phyloP scores from a whole-genome alignment of 129 eudicot species.

The Helianthus tuberosus region DNA sequence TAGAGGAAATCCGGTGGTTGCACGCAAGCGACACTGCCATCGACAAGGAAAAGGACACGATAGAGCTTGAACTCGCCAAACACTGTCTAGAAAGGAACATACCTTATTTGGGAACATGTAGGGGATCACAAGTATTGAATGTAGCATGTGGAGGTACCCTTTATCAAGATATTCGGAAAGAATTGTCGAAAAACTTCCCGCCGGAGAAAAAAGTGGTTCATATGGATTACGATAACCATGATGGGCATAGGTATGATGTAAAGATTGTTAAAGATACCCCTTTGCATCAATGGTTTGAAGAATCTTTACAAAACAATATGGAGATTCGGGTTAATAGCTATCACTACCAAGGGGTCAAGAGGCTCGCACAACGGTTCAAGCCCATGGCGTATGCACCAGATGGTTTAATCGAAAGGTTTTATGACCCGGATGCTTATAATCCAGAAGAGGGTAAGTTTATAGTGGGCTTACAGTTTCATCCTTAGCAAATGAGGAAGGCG shows the following conservation, averaged over 20 bases:
- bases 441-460: constrained; percentile 96
- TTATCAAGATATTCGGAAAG: constrained; percentile 79
- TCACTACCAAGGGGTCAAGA: constrained; percentile 97
- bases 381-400: constrained; percentile 92
- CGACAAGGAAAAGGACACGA: constrained; percentile 87
- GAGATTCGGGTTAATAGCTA: constrained; percentile 80
- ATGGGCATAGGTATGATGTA: constrained; percentile 81
- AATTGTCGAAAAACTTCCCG: constrained; percentile 36
- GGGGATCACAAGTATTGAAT: constrained; percentile 88
- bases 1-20: constrained; percentile 60
- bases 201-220: constrained; percentile 53
- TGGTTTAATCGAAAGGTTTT: constrained; percentile 87
- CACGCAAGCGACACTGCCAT: constrained; percentile 86
- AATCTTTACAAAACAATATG: constrained; percentile 60
- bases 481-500: constrained; percentile 77
- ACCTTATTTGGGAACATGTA: constrained; percentile 85
- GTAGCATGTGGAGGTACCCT: constrained; percentile 96
- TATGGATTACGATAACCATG: constrained; percentile 83
- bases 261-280: constrained; percentile 69
- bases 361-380: constrained; percentile 75
- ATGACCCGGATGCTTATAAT: constrained; percentile 84
- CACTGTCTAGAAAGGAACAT: constrained; percentile 87
- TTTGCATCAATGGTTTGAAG: constrained; percentile 73
- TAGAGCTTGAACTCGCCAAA: constrained; percentile 75
- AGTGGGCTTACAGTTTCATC: constrained; percentile 98